phyloP scores from a whole-genome alignment of 2,329 filamentous ascomycete species.

The Phyllosticta citrichinensis region DNA sequence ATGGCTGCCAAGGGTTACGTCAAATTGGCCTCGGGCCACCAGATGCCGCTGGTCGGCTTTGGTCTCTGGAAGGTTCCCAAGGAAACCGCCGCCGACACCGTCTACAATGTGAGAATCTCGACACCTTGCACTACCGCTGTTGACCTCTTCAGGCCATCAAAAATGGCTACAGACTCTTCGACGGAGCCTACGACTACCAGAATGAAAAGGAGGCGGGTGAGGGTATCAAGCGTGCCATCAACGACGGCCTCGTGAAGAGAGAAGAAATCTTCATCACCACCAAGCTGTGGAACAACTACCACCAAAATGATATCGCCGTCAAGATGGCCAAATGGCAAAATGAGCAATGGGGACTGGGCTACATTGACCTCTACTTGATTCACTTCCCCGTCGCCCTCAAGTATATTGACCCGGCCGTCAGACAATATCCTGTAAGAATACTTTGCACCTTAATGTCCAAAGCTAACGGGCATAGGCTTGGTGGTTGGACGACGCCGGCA shows the following conservation, averaged over 20 bases:
- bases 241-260: constrained; percentile 70
- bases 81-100: constrained; percentile 59
- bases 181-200: constrained; percentile 54
- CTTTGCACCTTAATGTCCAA: not conserved
- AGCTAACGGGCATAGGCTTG: constrained; percentile 12
- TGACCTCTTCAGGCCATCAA: constrained; percentile 22
- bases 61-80: constrained; percentile 79
- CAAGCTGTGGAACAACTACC: constrained; percentile 91
- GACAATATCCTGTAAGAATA: constrained; percentile 15
- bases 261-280: constrained; percentile 86
- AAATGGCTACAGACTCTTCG: constrained; percentile 27
- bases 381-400: constrained; percentile 84
- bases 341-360: constrained; percentile 69
- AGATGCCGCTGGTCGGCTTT: constrained; percentile 69
- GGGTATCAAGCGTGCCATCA: constrained; percentile 68
- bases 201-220: constrained; percentile 72
- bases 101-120: constrained; percentile 52
- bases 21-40: constrained; percentile 54
- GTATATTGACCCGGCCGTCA: constrained; percentile 60
- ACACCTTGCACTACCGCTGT: not conserved
- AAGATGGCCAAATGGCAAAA: constrained; percentile 68
- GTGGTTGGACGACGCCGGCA: constrained; percentile 52
- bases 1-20: constrained; percentile 33
- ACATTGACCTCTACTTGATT: constrained; percentile 83
- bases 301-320: constrained; percentile 67